Conservation (phyloP, 352 stramenopile species). For the Phytophthora vignae region DNA sequence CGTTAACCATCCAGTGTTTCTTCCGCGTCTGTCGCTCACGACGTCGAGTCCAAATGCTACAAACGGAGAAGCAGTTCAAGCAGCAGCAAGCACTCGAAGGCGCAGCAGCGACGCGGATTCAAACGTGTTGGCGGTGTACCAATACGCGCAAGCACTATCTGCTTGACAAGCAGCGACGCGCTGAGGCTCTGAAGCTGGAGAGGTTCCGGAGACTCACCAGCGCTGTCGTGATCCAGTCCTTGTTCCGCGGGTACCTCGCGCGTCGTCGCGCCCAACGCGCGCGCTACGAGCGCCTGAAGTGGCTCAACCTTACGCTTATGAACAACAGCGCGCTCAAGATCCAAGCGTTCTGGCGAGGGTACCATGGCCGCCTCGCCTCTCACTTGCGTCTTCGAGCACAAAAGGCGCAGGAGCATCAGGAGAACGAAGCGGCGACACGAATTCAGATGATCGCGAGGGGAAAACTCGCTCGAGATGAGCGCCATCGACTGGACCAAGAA, state of each 20-base stretch:
- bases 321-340: slow-evolving; percentile 77
- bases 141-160: slow-evolving; percentile 44
- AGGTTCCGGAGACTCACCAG: slow-evolving; percentile 50
- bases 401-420: slow-evolving; percentile 58
- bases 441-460: slow-evolving; percentile 69
- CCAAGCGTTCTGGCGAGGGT: slow-evolving; percentile 80
- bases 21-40: slow-evolving; percentile 53
- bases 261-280: slow-evolving; percentile 53
- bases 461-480: slow-evolving; percentile 58
- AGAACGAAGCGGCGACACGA: slow-evolving; percentile 56
- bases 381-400: slow-evolving; percentile 67
- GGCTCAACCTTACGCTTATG: slow-evolving; percentile 67
- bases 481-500: slow-evolving; percentile 32
- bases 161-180: slow-evolving; percentile 31
- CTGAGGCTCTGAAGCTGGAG: slow-evolving; percentile 47
- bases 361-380: slow-evolving; percentile 65
- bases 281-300: slow-evolving; percentile 77
- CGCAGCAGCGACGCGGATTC: slow-evolving; percentile 54
- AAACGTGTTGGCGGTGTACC: slow-evolving; percentile 55
- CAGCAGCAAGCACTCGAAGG: slow-evolving; percentile 35
- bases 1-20: slow-evolving; percentile 64
- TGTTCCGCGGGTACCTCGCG: slow-evolving; percentile 69
- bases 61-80: slow-evolving; percentile 44
- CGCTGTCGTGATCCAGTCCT: slow-evolving; percentile 65
- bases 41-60: slow-evolving; percentile 47